phyloP scores from a whole-genome alignment of 2,329 filamentous ascomycete species.

The Botrytis fabae region DNA sequence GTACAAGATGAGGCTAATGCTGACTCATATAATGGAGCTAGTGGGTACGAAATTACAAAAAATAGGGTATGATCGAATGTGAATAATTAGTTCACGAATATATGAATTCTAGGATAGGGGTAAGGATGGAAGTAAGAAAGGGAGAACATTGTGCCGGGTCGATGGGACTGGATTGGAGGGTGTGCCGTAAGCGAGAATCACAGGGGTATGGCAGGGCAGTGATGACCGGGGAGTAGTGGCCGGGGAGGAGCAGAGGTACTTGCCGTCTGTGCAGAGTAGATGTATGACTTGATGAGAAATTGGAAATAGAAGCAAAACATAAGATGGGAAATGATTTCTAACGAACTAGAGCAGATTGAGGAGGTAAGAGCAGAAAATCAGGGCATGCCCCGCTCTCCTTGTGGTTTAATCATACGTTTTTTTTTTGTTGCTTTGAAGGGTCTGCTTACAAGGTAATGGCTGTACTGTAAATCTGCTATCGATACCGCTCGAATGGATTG shows the following conservation, averaged over 20 bases:
- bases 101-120: conserved; percentile 9
- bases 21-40: conserved; percentile 7
- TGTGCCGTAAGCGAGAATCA: conserved; percentile 8
- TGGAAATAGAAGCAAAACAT: not conserved
- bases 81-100: not conserved
- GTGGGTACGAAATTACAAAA: not conserved
- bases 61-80: not conserved
- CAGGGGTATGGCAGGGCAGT: not conserved
- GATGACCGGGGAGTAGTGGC: not conserved
- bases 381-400: not conserved
- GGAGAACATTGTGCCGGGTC: conserved; percentile 21
- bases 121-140: conserved; percentile 20
- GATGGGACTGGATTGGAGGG: conserved; percentile 11
- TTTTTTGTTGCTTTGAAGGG: not conserved
- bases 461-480: not conserved
- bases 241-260: conserved; percentile 5
- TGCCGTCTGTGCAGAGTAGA: conserved; percentile 16
- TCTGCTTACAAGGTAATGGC: not conserved
- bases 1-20: conserved; percentile 13
- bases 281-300: conserved; percentile 8
- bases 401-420: conserved; percentile 4
- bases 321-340: not conserved
- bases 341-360: not conserved
- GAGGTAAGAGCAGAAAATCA: not conserved
- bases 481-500: conserved; percentile 8